Base-by-base conservation (phyloP, 2,329 filamentous ascomycete species). In the Cordyceps militaris region DNA sequence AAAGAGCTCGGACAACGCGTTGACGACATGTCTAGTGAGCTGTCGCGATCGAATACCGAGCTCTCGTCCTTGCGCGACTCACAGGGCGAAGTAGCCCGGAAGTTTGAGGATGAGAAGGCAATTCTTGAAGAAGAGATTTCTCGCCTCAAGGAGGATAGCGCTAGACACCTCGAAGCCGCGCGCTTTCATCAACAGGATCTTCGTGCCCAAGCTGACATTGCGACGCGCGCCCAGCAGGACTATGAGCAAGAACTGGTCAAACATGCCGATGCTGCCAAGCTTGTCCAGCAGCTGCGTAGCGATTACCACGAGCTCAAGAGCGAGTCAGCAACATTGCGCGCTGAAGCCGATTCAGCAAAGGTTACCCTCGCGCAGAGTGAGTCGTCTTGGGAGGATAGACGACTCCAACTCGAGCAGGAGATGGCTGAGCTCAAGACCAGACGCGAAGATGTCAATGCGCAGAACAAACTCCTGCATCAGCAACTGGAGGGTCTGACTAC, bases 211-310 rank as follows among this genome's bases (percentile, higher is more conserved):
- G 92, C 93, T 28, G 89, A 95, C 46, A 97, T 99, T 66, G 91
- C 94, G 2, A 86, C 91, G 55, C 89, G 91, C 70, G 91, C 94
- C 3, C 94, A 99, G 69, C 88, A 96, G 68, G 92, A 94, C 64
- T 99, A 99, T 68, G 95, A 99, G 71, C 86, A 86, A 61, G 94
- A 99, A 70, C 80, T 99, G 11, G 83, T 96, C 66, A 97, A 94
- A 75, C 94, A 99, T 72, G 93, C 92, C 1, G 91, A 97, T 63
- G 94, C 93, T n/a, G 90, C 93, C 13, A 92, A 91, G 72, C 83
- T 84, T 36, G 79, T 97, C 14, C 91, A 96, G 64, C 80, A 80
- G 55, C 78, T 96, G 50, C 89, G 94, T 53, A 78, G 79, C 4
- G 91, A 97, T 63, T 83, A 89, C 71, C 94, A 96, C 66, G 79